These are phyloP conservation scores for Rugonectria rugulosa DNA, from an alignment of 2,329 filamentous ascomycete genomes.

Conservation along the genomic window DNA sequence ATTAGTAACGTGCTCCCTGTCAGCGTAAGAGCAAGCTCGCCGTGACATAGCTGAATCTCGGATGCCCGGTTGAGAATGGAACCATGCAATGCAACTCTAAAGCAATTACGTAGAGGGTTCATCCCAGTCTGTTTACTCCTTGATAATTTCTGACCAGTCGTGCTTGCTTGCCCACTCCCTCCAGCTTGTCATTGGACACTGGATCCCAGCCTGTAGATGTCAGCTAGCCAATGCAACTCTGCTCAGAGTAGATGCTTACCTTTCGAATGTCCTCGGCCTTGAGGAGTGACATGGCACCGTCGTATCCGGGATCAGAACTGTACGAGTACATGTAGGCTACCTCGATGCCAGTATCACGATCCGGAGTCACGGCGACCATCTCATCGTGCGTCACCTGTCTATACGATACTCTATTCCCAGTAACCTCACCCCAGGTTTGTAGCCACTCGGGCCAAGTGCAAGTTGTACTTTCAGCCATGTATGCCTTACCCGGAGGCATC, in stretches of 20 bases:
- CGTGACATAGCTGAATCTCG: no score
- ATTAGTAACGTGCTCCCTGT: no score
- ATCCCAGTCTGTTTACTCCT: background rate
- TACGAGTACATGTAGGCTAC: slow-evolving; percentile 57
- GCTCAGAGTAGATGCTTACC: slow-evolving; percentile 41
- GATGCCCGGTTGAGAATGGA: no score
- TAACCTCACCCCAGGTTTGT: slow-evolving; percentile 49
- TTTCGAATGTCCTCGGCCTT: slow-evolving; percentile 53
- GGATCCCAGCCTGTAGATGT: slow-evolving; percentile 11
- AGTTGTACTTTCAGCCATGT: slow-evolving; percentile 56
- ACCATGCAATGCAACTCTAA: no score
- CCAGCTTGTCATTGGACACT: slow-evolving; percentile 21
- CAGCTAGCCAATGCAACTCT: background rate
- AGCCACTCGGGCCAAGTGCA: slow-evolving; percentile 57
- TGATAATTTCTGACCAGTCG: slow-evolving; percentile 13
- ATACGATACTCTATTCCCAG: slow-evolving; percentile 46
- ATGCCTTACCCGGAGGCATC: slow-evolving; percentile 56
- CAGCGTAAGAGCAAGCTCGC: no score
- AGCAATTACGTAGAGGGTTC: background rate
- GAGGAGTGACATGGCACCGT: slow-evolving; percentile 53
- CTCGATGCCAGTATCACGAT: slow-evolving; percentile 53
- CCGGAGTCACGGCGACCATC: slow-evolving; percentile 47
- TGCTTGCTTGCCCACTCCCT: slow-evolving; percentile 14
- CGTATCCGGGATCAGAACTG: slow-evolving; percentile 56
- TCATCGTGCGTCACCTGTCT: slow-evolving; percentile 50